A percentile compares a stretch with the other conserved stretches of the same genome.
Evolutionary conservation across 116 monocot species (phyloP).

Genomic region (Iris pallida): DNA sequence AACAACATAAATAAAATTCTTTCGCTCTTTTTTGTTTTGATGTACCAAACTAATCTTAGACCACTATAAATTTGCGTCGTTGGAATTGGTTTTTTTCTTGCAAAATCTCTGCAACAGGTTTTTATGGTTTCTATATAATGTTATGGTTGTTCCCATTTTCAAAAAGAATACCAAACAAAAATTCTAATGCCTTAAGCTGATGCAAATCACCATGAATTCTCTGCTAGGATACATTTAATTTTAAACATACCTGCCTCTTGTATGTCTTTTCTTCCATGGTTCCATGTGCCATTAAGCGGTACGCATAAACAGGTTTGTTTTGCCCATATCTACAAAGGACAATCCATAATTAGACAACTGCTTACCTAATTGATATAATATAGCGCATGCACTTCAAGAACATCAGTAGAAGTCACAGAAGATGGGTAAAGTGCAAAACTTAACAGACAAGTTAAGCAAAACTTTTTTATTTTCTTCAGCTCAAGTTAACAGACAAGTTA

Average conservation of each 20-base stretch:
- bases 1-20: neutral
- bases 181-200: neutral
- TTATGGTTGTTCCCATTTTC: no score
- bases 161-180: neutral
- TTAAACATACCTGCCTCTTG: conserved; percentile 72
- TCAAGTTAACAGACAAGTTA: no score
- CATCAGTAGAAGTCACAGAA: conserved; percentile 3
- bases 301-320: conserved; percentile 89
- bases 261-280: conserved; percentile 99
- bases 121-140: no score
- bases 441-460: no score
- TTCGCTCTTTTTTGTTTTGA: no score
- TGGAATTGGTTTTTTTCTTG: no score
- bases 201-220: neutral
- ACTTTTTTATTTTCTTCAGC: no score
- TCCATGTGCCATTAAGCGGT: conserved; percentile 86
- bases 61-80: no score
- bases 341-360: neutral
- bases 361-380: neutral
- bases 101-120: no score
- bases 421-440: no score
- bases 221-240: neutral
- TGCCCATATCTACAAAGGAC: conserved; percentile 78
- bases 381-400: conserved; percentile 4
- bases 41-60: no score